A percentile compares a stretch with the other conserved stretches of the same genome.
Evolutionary conservation across 2,329 filamentous ascomycete genomes (phyloP).

Genomic region (Aspergillus ochraceus): DNA sequence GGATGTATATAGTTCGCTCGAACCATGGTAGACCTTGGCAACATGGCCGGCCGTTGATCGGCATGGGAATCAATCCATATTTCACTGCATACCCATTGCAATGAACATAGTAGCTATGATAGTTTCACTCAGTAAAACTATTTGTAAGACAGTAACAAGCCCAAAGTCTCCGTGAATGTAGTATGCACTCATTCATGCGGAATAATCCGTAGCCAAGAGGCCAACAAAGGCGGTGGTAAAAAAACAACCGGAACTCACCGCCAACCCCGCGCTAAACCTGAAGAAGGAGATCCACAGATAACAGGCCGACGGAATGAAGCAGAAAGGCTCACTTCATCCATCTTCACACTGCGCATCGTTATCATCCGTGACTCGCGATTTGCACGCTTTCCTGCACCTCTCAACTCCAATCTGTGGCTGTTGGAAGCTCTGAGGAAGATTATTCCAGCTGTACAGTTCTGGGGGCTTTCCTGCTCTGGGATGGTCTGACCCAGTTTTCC

Average conservation of each 20-base stretch:
- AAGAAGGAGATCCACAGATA: constrained; percentile 24
- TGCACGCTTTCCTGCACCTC: background rate
- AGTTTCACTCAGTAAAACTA: too few species aligned
- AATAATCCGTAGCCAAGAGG: background rate
- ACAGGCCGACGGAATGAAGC: constrained; percentile 18
- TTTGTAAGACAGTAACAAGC: background rate
- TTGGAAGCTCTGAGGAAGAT: constrained; percentile 19
- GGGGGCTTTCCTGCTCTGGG: constrained; percentile 21
- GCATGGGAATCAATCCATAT: too few species aligned
- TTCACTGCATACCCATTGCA: too few species aligned
- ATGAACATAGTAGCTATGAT: too few species aligned
- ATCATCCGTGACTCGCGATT: background rate
- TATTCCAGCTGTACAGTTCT: constrained; percentile 24
- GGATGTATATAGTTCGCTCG: too few species aligned
- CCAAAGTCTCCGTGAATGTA: background rate
- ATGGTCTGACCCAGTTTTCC: constrained; percentile 19
- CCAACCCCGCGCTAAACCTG: constrained; percentile 30
- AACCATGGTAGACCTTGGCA: too few species aligned
- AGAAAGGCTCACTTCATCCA: constrained; percentile 22
- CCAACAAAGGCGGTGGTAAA: constrained; percentile 20
- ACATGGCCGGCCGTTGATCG: too few species aligned
- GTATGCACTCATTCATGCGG: background rate
- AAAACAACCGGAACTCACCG: constrained; percentile 16
- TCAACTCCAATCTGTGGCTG: background rate
- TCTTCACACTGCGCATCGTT: constrained; percentile 5